These are phyloP conservation scores for Trichoderma sp. DNA, from an alignment of 2,329 filamentous ascomycete species.

Conservation along the genomic window DNA sequence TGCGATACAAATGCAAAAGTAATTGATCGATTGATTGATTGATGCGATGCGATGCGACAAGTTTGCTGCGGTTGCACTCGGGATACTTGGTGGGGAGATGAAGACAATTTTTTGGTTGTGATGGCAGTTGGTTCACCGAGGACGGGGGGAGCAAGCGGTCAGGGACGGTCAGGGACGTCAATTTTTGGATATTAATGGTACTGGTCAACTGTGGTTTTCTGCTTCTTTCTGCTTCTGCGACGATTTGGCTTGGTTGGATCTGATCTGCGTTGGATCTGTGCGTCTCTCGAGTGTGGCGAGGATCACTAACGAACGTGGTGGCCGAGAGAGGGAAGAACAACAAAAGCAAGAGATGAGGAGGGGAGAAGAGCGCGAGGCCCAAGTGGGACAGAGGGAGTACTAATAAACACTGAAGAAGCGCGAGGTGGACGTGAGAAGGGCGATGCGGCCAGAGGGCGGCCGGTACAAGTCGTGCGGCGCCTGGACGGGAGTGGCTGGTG, in stretches of 20 bases:
- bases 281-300: neutral
- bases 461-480: neutral
- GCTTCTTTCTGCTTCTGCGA: neutral
- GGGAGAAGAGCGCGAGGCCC: constrained; percentile 8
- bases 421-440: constrained; percentile 4
- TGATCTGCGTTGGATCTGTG: neutral
- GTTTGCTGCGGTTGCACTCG: neutral
- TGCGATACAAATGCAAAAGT: neutral
- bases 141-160: constrained; percentile 6
- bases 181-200: neutral
- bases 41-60: neutral
- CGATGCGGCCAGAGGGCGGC: neutral
- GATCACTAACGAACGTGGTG: constrained; percentile 1
- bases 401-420: constrained; percentile 13
- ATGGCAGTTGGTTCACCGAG: constrained; percentile 13
- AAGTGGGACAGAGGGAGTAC: constrained; percentile 14
- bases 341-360: constrained; percentile 7
- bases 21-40: too few relatives aligned
- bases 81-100: neutral
- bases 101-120: neutral
- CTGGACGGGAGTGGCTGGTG: neutral
- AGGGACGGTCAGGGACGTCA: constrained; percentile 14
- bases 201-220: neutral
- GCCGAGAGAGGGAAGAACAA: neutral
- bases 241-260: neutral